Base-by-base conservation (phyloP, 1,139 yeast genomes). In the Protomyces arabidopsidicola region DNA sequence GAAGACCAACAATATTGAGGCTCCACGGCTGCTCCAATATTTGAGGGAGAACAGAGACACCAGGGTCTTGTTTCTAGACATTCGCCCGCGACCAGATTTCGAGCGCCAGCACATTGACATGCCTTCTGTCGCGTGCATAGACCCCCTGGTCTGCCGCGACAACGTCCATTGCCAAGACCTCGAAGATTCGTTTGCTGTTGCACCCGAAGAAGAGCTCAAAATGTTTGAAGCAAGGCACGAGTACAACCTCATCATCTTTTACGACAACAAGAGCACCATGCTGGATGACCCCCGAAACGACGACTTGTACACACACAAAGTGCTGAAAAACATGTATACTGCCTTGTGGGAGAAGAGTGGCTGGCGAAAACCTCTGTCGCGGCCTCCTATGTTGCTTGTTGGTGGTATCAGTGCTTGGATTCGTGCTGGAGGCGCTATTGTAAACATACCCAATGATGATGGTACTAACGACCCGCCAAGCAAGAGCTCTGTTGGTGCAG, bases 241-340 rank as follows among this genome's bases (percentile, higher is more conserved):
- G 50, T 89, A 80, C 71, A 88, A 85, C 60, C 75, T 82, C 54
- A 77, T 90, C 2, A 85, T 89, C 2, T 72, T 85, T 12, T 89
- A 87, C 72, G 87, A 88, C 67, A 68, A 70, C 31, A 67, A 67
- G 53, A 66, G 67, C 42, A 48, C 65, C 5, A 50, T 39, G 31
- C 36, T 63, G 35, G 45, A 64, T 24, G 39, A 18, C 5, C 67
- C 65, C 22, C 59, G 65, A n/a, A 53, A 55, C 31, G 60, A 42
- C 36, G 45, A 48, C 14, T 63, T 64, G n/a, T 53, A 39, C 18
- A 66, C 58, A 14, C 55, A 67, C 36, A 60, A 65, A 18, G 59
- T 58, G 34, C 65, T 83, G 45, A 72, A 75, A 51, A 75, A 72
- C 18, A 67, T 81, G 8, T 55, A 73, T 4, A 63, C 70, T 2